Evolutionary conservation across 805 yeast species (phyloP), one percentile per base, ranked within the genome.

Genomic region (Helenozyma baotianmanensis): DNA sequence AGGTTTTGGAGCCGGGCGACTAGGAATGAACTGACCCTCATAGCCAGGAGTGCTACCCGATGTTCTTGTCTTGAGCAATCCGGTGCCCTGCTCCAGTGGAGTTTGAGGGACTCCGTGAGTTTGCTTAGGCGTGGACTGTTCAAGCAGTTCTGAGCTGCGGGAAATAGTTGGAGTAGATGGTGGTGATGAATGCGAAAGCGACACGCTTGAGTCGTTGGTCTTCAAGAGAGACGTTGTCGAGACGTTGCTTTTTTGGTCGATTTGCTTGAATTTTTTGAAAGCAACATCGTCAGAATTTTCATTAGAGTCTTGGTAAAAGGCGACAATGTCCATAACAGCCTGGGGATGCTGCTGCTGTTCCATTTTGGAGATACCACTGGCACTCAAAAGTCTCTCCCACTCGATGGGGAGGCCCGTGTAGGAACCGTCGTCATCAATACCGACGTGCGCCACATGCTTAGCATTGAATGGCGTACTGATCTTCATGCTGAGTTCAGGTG

Each of bases 401-500:
- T 87, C 95, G 18, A 76, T 80, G 0, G 98, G 98, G 26, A 92
- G 65, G 2, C 97, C 97, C 1, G 92, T 86, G 55, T 82, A 90
- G 27, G 84, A 82, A 9, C 96, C 96, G 14, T 87, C 75, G 42
- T 74, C 76, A 56, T 90, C 96, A 30, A 85, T 80, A 15, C 95
- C 96, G 8, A 92, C 97, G 51, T 92, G 97, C 12, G 92, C 87
- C 22, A 87, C 82, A 52, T 89, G 96, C 51, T 85, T 80, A 12
- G 92, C 82, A 50, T 86, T 87, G 56, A 82, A 87, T 0, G 98
- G 98, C 0, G 87, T 80, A n/a, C 95, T 84, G 31, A 90, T 92
- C 45, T 78, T 78, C 64, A 64, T 63, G 48, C 59, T 63, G 16
- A 43, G 35, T 21, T 47, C 42, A 15, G 49, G 43, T 16, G 47